These are phyloP conservation scores for Bryum argenteum DNA, from an alignment of 225 moss, liverwort and hornwort species.

Conservation along the genomic window DNA sequence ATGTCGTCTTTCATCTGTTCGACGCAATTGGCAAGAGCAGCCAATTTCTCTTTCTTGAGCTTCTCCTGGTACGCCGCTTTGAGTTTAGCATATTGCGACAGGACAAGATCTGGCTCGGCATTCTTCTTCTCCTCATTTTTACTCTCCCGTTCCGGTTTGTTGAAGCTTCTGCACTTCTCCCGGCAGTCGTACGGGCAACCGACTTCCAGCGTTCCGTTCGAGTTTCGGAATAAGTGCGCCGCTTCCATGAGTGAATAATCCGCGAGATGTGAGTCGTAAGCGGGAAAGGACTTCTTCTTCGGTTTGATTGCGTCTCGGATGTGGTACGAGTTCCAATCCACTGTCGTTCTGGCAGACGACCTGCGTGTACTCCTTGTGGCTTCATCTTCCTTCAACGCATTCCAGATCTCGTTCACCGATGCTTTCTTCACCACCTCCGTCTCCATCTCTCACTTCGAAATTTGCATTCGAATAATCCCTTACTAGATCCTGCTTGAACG, in stretches of 20 bases:
- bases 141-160: constrained; percentile 4
- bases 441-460: constrained; percentile 5
- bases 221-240: constrained; percentile 56
- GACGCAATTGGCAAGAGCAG: constrained; percentile 5
- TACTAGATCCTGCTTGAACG: too few relatives aligned
- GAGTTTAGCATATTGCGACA: constrained; percentile 47
- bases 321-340: constrained; percentile 67
- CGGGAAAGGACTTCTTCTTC: constrained; percentile 39
- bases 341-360: constrained; percentile 31
- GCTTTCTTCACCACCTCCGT: constrained; percentile 35
- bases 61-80: constrained; percentile 58
- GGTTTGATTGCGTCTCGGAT: constrained; percentile 59
- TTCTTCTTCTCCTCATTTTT: not conserved
- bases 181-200: constrained; percentile 56
- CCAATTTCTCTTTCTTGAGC: constrained; percentile 29
- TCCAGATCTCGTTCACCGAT: constrained; percentile 52
- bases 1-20: constrained; percentile 38
- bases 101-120: constrained; percentile 38
- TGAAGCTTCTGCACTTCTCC: constrained; percentile 36
- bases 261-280: constrained; percentile 44
- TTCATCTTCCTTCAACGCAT: constrained; percentile 51
- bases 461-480: too few relatives aligned
- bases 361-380: constrained; percentile 32
- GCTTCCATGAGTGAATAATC: constrained; percentile 65
- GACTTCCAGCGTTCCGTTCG: constrained; percentile 55